Evolutionary conservation across 169 alveolate species (phyloP).

Genomic region (Plasmodium sp.): DNA sequence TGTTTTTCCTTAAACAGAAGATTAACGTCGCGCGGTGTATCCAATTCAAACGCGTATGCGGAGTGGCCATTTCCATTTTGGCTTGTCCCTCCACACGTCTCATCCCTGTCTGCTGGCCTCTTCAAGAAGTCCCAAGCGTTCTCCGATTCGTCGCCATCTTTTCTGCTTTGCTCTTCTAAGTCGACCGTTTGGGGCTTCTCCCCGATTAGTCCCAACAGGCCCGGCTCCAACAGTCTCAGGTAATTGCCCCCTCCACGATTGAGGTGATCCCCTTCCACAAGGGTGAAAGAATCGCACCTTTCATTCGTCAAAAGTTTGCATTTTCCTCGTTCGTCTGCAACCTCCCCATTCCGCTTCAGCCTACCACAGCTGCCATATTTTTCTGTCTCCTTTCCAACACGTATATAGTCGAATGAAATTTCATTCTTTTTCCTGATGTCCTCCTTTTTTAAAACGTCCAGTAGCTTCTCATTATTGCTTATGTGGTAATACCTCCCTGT

Average conservation of each 20-base stretch:
- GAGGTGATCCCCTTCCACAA: not conserved
- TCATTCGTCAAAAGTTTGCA: not conserved
- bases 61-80: not conserved
- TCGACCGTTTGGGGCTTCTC: not conserved
- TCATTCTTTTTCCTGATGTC: not conserved
- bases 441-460: not conserved
- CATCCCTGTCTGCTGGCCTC: not conserved
- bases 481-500: not conserved
- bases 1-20: not conserved
- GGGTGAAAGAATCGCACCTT: not conserved
- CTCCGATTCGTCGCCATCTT: not conserved
- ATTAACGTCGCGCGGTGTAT: not conserved
- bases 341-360: not conserved
- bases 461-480: not conserved
- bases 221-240: not conserved
- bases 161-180: not conserved
- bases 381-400: not conserved
- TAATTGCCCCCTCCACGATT: not conserved
- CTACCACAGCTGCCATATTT: not conserved
- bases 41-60: not conserved
- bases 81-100: not conserved
- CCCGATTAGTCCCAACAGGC: not conserved
- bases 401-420: not conserved
- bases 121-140: not conserved
- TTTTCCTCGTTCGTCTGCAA: not conserved